Evolutionary conservation across 805 yeast species (phyloP).

Genomic region (Danielia oregonensis): DNA sequence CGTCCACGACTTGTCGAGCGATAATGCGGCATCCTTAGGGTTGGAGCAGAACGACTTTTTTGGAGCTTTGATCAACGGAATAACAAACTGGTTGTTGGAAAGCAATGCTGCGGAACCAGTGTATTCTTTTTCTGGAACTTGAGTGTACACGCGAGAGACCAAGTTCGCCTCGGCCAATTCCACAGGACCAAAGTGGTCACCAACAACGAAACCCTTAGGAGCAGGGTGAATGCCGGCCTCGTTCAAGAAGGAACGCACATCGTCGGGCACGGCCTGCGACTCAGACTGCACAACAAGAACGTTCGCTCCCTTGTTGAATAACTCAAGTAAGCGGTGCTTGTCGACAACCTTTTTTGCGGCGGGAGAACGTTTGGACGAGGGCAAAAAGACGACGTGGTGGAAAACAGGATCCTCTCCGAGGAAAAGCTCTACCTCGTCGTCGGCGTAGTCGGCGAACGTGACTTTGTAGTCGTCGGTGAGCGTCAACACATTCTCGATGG

Average conservation of each 20-base stretch:
- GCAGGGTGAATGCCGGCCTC: conserved; percentile 83
- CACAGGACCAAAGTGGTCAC: conserved; percentile 57
- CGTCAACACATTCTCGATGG: conserved; percentile 5
- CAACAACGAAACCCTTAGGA: conserved; percentile 62
- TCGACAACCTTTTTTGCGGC: conserved; percentile 30
- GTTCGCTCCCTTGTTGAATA: conserved; percentile 69
- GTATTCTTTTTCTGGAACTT: conserved; percentile 15
- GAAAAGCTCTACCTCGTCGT: conserved; percentile 19
- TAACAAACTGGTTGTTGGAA: conserved; percentile 60
- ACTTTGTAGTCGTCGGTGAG: conserved; percentile 10
- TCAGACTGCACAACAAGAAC: conserved; percentile 60
- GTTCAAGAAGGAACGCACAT: conserved; percentile 59
- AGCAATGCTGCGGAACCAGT: conserved; percentile 67
- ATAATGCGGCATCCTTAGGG: conserved; percentile 41
- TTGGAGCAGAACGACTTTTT: conserved; percentile 57
- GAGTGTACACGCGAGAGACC: conserved; percentile 16
- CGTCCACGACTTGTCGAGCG: conserved; percentile 60
- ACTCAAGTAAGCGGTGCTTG: conserved; percentile 49
- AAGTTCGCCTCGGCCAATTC: conserved; percentile 34
- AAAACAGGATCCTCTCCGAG: conserved; percentile 21
- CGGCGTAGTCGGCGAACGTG: conserved; percentile 21
- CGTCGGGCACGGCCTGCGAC: conserved; percentile 29
- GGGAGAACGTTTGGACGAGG: conserved; percentile 31
- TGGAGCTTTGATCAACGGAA: conserved; percentile 70
- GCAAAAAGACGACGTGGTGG: conserved; percentile 33